phyloP scores from a whole-genome alignment of 257 asterid species.

The Henckelia pumila region DNA sequence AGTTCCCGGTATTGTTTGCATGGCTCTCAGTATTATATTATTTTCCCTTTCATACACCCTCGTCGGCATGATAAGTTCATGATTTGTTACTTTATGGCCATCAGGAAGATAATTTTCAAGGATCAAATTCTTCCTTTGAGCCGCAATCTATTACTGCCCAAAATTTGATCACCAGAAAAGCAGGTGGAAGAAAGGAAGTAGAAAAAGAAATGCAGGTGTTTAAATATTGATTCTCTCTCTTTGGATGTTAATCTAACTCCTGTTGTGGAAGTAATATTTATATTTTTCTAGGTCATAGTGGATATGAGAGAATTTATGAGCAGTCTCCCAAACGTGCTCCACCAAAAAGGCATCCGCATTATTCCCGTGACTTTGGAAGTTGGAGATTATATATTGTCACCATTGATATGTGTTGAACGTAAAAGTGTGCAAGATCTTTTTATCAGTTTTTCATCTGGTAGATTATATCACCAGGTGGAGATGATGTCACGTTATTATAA shows the following conservation, averaged over 20 bases:
- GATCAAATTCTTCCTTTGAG: conserved; percentile 50
- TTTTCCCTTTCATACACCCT: conserved; percentile 5
- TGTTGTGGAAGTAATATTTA: conserved; percentile 1
- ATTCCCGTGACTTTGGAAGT: conserved; percentile 95
- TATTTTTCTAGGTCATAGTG: conserved; percentile 69
- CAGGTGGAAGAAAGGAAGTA: conserved; percentile 86
- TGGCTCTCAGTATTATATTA: too few species aligned
- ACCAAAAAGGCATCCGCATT: conserved; percentile 89
- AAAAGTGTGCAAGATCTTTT: conserved; percentile 94
- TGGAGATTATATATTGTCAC: conserved; percentile 94
- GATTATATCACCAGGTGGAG: conserved; percentile 90
- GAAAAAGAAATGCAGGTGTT: conserved; percentile 81
- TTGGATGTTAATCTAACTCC: conserved; percentile 4
- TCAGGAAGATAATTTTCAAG: conserved; percentile 69
- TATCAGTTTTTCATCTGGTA: conserved; percentile 93
- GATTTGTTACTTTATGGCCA: conserved; percentile 26
- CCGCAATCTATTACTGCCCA: conserved; percentile 63
- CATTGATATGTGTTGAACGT: conserved; percentile 91
- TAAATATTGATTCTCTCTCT: conserved; percentile 19
- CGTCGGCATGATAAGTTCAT: conserved; percentile 15
- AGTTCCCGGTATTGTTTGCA: conserved; percentile 8
- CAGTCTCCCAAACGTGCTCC: conserved; percentile 95
- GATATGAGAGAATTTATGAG: conserved; percentile 99
- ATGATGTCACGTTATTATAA: conserved; percentile 96
- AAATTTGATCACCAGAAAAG: conserved; percentile 76